Evolutionary conservation across 768 basidiomycete genomes (phyloP).

Genomic region (Leccinum arenicola): DNA sequence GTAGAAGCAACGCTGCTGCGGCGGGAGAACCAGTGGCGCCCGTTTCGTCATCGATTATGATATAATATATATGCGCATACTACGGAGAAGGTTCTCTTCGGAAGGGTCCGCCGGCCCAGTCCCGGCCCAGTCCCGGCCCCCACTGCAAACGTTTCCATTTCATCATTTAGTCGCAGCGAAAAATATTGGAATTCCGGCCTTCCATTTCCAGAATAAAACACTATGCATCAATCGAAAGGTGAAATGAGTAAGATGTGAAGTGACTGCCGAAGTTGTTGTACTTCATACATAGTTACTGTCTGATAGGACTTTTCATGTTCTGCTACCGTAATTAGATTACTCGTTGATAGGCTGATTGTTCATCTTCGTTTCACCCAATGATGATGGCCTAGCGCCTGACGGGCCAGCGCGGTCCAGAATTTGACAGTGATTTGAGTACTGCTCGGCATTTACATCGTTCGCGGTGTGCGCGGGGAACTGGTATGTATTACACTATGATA

Average conservation of each 20-base stretch:
- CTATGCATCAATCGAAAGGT: too few relatives aligned
- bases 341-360: neutral
- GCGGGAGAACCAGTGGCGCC: neutral
- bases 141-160: neutral
- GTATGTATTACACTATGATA: neutral
- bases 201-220: too few relatives aligned
- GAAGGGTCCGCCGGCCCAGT: neutral
- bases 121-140: too few relatives aligned
- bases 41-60: neutral
- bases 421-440: neutral
- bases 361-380: neutral
- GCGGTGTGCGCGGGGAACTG: neutral
- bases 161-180: neutral
- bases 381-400: neutral
- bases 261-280: too few relatives aligned
- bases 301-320: neutral
- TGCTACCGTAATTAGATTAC: neutral
- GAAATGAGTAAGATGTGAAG: too few relatives aligned
- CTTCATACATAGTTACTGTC: too few relatives aligned
- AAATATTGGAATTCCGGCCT: neutral
- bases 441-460: neutral
- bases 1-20: neutral
- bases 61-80: too few relatives aligned
- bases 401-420: neutral
- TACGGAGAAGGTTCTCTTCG: neutral